Conservation (phyloP, 805 yeast genomes). For the Candida boidinii region DNA sequence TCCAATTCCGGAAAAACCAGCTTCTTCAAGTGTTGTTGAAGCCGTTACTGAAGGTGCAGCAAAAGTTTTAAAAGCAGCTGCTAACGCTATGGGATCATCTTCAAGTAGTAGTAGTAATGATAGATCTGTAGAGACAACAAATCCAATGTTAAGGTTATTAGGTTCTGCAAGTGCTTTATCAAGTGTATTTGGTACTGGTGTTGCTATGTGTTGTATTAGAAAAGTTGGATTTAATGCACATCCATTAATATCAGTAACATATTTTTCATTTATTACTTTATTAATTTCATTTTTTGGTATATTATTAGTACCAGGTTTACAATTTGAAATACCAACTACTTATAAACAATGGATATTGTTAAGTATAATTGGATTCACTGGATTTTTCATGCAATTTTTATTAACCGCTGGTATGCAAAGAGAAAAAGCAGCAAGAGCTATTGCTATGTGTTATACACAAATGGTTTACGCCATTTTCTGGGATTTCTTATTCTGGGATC, state of each 20-base stretch:
- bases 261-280: constrained; percentile 57
- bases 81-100: too few relatives aligned
- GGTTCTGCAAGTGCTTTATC: constrained; percentile 52
- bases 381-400: constrained; percentile 74
- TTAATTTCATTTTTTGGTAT: constrained; percentile 47
- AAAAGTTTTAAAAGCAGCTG: background rate
- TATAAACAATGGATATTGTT: constrained; percentile 59
- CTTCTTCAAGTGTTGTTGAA: constrained; percentile 12
- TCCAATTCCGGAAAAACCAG: background rate
- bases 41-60: background rate
- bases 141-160: constrained; percentile 28
- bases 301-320: constrained; percentile 45
- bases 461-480: constrained; percentile 71
- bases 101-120: too few relatives aligned
- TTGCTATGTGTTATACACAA: constrained; percentile 68
- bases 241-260: constrained; percentile 71
- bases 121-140: background rate
- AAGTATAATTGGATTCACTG: constrained; percentile 57
- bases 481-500: constrained; percentile 67
- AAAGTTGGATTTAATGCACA: constrained; percentile 74
- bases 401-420: constrained; percentile 78
- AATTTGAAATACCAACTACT: constrained; percentile 55
- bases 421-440: constrained; percentile 69
- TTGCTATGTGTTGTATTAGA: constrained; percentile 63
- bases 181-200: constrained; percentile 64